Evolutionary conservation across 495 filamentous ascomycete species (phyloP).

Genomic region (Neurospora sp.): DNA sequence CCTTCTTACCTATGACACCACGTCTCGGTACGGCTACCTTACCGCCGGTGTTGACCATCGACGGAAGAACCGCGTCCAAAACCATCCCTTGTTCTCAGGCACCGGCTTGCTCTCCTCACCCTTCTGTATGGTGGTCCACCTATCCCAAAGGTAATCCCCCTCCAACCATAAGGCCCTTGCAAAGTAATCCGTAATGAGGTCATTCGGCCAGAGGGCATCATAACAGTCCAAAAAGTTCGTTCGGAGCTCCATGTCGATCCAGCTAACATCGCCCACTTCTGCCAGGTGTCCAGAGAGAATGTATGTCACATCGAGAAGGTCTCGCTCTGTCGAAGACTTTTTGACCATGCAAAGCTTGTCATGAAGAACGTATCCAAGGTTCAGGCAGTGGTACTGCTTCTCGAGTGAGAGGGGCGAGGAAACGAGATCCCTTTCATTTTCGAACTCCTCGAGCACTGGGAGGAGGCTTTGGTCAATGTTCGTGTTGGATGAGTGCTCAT

Average conservation of each 20-base stretch:
- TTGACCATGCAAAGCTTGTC: not conserved
- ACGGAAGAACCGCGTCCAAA: not conserved
- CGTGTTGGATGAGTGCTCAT: not conserved
- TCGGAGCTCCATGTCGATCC: not conserved
- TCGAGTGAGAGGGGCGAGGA: not conserved
- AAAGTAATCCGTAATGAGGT: not conserved
- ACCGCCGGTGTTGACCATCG: not conserved
- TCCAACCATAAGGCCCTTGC: not conserved
- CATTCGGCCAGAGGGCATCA: not conserved
- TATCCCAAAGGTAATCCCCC: not conserved
- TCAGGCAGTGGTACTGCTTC: not conserved
- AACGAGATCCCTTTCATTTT: not conserved
- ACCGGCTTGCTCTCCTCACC: not conserved
- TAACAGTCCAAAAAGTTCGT: not conserved
- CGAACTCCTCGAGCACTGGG: not conserved
- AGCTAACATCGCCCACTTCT: not conserved
- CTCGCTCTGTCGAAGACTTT: not conserved
- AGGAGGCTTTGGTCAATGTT: not conserved
- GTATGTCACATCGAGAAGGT: not conserved
- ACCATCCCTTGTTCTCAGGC: not conserved
- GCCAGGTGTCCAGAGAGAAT: not conserved
- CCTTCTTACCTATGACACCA: not conserved
- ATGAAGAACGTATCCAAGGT: not conserved
- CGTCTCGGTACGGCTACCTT: not conserved
- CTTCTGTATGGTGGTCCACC: not conserved